phyloP scores from a whole-genome alignment of 306 rosid species.

The Rubus parviflorus region DNA sequence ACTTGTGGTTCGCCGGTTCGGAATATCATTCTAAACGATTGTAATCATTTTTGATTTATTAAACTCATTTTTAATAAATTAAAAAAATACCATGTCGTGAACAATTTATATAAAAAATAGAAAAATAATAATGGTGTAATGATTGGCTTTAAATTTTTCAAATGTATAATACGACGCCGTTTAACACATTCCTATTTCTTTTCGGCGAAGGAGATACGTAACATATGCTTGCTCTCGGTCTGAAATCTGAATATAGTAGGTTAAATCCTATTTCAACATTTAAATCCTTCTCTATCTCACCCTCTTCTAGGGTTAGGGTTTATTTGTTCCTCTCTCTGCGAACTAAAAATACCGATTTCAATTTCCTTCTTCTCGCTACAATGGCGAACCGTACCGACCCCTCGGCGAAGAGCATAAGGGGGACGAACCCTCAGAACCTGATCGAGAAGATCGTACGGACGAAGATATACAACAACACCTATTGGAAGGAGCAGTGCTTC shows the following conservation, averaged over 20 bases:
- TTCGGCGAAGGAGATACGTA: not conserved
- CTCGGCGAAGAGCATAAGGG: slow-evolving; percentile 87
- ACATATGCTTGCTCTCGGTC: too few relatives aligned
- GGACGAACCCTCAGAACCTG: slow-evolving; percentile 92
- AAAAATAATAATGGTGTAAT: too few relatives aligned
- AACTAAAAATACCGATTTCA: too few relatives aligned
- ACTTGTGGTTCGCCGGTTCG: too few relatives aligned
- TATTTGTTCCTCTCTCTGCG: not conserved
- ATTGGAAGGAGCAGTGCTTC: slow-evolving; percentile 98
- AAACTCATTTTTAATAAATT: too few relatives aligned
- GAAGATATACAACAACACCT: slow-evolving; percentile 84
- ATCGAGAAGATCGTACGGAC: slow-evolving; percentile 96
- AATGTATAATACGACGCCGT: not conserved
- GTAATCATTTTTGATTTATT: too few relatives aligned
- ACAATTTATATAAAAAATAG: too few relatives aligned
- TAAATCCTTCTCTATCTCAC: not conserved
- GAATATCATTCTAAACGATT: too few relatives aligned
- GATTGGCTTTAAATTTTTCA: too few relatives aligned
- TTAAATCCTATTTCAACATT: not conserved
- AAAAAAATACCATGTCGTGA: too few relatives aligned
- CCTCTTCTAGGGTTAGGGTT: slow-evolving; percentile 11
- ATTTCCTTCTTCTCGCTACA: not conserved
- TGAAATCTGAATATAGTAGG: not conserved
- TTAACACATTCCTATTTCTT: not conserved
- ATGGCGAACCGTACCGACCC: slow-evolving; percentile 99